A percentile compares a stretch with the other conserved stretches of the same genome.
These are phyloP conservation scores for Hericium alpestre DNA, from an alignment of 768 basidiomycete genomes.

Conservation along the genomic window DNA sequence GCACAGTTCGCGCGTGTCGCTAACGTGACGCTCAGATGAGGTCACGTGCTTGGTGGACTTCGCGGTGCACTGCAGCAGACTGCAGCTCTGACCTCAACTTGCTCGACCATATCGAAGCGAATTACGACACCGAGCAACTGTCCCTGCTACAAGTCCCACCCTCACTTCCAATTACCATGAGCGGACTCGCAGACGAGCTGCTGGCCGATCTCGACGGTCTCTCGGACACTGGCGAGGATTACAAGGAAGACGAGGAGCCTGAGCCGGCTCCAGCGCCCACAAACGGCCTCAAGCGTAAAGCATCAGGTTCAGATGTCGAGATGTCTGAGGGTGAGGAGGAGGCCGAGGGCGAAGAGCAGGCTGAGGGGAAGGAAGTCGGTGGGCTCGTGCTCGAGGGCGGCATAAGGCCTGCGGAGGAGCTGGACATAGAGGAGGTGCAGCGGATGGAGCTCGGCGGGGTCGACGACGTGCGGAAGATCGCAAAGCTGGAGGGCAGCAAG, in stretches of 20 bases:
- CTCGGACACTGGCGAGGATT: constrained; percentile 47
- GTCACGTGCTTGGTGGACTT: too few species aligned
- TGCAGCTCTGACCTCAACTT: too few species aligned
- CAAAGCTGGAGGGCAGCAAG: constrained; percentile 81
- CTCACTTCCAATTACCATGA: constrained; percentile 37
- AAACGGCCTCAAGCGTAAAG: constrained; percentile 55
- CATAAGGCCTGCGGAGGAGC: constrained; percentile 86
- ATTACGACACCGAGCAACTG: too few species aligned
- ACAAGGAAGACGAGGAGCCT: constrained; percentile 29
- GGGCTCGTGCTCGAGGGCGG: constrained; percentile 78
- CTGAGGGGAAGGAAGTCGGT: constrained; percentile 29
- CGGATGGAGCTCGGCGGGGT: constrained; percentile 83
- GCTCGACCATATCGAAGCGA: too few species aligned
- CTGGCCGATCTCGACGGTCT: constrained; percentile 85
- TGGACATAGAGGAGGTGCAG: constrained; percentile 89
- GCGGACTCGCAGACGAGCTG: constrained; percentile 82
- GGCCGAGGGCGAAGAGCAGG: constrained; percentile 27
- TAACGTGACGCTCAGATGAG: too few species aligned
- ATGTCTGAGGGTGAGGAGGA: constrained; percentile 48
- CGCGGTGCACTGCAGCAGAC: too few species aligned
- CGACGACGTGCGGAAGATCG: constrained; percentile 80
- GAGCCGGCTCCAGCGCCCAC: constrained; percentile 18
- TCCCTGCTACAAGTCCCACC: neutral
- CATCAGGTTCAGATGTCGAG: constrained; percentile 40
- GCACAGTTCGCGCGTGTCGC: too few species aligned